Percentiles rank a stretch among this genome's conserved stretches.
Conservation (phyloP, 805 yeast species). For the Ogataea saltuana region DNA sequence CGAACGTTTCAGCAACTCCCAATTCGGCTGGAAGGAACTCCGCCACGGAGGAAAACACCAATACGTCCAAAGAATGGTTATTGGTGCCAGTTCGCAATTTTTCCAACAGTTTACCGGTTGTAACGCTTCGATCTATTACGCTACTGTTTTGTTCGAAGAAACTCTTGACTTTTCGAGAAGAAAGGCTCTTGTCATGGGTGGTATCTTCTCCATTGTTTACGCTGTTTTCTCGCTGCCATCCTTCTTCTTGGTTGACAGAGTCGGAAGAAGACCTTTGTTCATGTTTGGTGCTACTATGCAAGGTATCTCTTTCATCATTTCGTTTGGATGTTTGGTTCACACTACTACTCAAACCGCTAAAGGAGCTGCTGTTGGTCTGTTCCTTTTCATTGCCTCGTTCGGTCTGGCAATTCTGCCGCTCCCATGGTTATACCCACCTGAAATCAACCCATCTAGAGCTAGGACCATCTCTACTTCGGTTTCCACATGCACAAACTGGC, state of each 20-base stretch:
- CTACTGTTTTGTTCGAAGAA: conserved; percentile 55
- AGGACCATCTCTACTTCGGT: conserved; percentile 69
- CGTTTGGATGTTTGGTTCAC: conserved; percentile 49
- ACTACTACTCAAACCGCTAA: conserved; percentile 46
- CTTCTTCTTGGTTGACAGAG: conserved; percentile 54
- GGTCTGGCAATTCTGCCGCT: conserved; percentile 46
- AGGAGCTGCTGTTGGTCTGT: conserved; percentile 71
- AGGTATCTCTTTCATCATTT: conserved; percentile 48
- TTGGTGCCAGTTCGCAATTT: conserved; percentile 67
- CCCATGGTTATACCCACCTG: conserved; percentile 68
- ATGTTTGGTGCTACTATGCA: conserved; percentile 50
- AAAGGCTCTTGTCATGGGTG: conserved; percentile 61
- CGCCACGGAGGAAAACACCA: conserved; percentile 50
- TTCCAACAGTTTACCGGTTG: conserved; percentile 74
- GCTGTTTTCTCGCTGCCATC: conserved; percentile 66
- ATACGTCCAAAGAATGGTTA: conserved; percentile 57
- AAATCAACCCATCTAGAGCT: conserved; percentile 63
- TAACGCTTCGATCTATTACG: conserved; percentile 68
- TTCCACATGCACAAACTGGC: conserved; percentile 69
- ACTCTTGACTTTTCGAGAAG: conserved; percentile 52
- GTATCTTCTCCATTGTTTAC: conserved; percentile 62
- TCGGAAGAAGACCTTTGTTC: conserved; percentile 65
- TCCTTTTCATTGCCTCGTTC: conserved; percentile 57
- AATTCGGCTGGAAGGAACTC: conserved; percentile 44
- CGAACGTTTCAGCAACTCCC: conserved; percentile 33